Evolutionary conservation across 371 early-diverging fungal genomes (phyloP).

Genomic region (Mucor lusitanicus): DNA sequence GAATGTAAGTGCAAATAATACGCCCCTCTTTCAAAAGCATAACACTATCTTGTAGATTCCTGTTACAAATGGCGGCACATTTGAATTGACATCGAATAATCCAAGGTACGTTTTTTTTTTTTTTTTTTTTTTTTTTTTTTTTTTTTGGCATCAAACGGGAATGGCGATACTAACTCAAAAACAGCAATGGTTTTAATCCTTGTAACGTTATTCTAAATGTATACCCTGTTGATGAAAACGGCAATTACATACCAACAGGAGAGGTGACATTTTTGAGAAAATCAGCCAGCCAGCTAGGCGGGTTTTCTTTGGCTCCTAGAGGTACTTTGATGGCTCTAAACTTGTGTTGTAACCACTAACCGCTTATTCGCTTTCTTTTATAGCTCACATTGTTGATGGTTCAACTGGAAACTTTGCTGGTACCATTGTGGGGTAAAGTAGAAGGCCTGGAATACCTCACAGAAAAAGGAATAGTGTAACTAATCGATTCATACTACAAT

Average conservation of each 20-base stretch:
- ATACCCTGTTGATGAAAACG: constrained; percentile 19
- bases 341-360: not conserved
- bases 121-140: too few relatives aligned
- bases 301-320: constrained; percentile 24
- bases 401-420: constrained; percentile 28
- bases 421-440: not conserved
- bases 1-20: constrained; percentile 3
- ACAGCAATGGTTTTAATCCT: constrained; percentile 1
- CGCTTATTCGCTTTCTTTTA: not conserved
- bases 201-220: constrained; percentile 25
- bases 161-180: too few relatives aligned
- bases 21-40: too few relatives aligned
- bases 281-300: constrained; percentile 17
- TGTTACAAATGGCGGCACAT: not conserved
- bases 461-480: too few relatives aligned
- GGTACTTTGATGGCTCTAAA: constrained; percentile 4
- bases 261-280: constrained; percentile 7
- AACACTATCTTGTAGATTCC: constrained; percentile 20
- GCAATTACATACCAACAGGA: constrained; percentile 1
- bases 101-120: not conserved
- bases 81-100: constrained; percentile 6
- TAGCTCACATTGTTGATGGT: constrained; percentile 17
- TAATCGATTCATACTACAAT: too few relatives aligned
- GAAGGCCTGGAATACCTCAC: too few relatives aligned
- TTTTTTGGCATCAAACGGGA: not conserved